phyloP scores from a whole-genome alignment of 306 rosid species.

The Prunus padus region DNA sequence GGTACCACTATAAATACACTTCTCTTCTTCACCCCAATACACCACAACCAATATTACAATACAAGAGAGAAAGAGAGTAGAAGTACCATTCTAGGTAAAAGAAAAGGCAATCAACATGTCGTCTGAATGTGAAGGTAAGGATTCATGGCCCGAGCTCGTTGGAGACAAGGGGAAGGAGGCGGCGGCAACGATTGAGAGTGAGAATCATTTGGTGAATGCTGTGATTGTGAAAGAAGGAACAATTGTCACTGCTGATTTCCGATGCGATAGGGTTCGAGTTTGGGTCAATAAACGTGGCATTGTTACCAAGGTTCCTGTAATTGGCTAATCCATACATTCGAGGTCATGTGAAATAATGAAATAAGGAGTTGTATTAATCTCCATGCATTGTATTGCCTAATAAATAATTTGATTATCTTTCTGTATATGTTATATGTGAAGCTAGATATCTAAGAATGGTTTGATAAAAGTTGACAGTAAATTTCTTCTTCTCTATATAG shows the following conservation, averaged over 20 bases:
- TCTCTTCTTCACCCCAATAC: neutral
- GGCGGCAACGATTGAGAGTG: slow-evolving; percentile 27
- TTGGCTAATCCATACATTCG: slow-evolving; percentile 24
- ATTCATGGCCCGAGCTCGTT: slow-evolving; percentile 56
- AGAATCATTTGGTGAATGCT: slow-evolving; percentile 39
- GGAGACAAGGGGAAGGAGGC: slow-evolving; percentile 45
- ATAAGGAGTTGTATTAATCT: neutral
- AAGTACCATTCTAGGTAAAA: neutral
- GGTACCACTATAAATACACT: neutral
- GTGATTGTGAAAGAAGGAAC: slow-evolving; percentile 38
- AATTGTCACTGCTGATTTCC: slow-evolving; percentile 32
- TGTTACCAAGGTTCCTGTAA: slow-evolving; percentile 40
- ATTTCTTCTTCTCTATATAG: neutral
- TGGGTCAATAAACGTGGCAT: slow-evolving; percentile 30
- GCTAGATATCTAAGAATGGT: neutral
- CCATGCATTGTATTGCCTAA: neutral
- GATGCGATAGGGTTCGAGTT: slow-evolving; percentile 54
- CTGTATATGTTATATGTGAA: neutral
- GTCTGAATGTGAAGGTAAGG: slow-evolving; percentile 37
- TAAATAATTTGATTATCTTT: neutral
- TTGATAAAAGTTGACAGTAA: neutral
- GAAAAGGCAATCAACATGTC: neutral
- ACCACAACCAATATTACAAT: neutral
- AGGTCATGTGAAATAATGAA: neutral
- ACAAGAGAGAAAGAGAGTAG: neutral